These are phyloP conservation scores for Mortierella sp. DNA, from an alignment of 371 early-diverging fungal genomes.

Conservation along the genomic window DNA sequence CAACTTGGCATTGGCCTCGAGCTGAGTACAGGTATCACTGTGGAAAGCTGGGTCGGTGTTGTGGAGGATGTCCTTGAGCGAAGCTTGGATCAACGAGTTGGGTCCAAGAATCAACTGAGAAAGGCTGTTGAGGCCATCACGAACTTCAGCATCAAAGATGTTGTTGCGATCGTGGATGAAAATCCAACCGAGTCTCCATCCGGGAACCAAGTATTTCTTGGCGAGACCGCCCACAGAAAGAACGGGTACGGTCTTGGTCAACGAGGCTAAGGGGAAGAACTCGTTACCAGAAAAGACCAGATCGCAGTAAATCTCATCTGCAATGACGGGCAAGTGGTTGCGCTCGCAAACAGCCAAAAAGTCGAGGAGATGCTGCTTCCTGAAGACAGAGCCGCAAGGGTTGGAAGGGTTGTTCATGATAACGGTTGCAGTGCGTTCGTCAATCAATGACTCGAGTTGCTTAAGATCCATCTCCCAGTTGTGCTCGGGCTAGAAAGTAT, in stretches of 20 bases:
- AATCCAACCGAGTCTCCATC: slow-evolving; percentile 95
- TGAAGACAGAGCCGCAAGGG: slow-evolving; percentile 93
- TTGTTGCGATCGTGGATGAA: slow-evolving; percentile 81
- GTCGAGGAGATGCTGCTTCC: slow-evolving; percentile 76
- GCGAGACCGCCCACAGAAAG: slow-evolving; percentile 90
- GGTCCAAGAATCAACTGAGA: slow-evolving; percentile 87
- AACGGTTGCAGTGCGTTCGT: slow-evolving; percentile 84
- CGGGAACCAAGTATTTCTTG: slow-evolving; percentile 93
- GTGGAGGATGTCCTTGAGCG: slow-evolving; percentile 84
- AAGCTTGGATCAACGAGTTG: slow-evolving; percentile 83
- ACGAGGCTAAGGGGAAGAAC: slow-evolving; percentile 79
- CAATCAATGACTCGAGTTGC: slow-evolving; percentile 85
- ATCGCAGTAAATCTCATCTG: slow-evolving; percentile 95
- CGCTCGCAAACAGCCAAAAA: slow-evolving; percentile 82
- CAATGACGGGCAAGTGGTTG: slow-evolving; percentile 85
- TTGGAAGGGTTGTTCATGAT: slow-evolving; percentile 93
- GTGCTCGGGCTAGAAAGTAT: slow-evolving; percentile 66
- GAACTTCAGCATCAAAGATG: slow-evolving; percentile 69
- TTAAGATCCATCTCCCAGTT: slow-evolving; percentile 91
- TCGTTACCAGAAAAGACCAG: slow-evolving; percentile 81
- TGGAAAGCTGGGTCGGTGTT: slow-evolving; percentile 79
- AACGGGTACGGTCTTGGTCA: slow-evolving; percentile 86
- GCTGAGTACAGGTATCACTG: slow-evolving; percentile 74
- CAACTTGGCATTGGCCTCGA: slow-evolving; percentile 80
- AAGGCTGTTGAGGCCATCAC: slow-evolving; percentile 77